Evolutionary conservation across 106 monocot genomes (phyloP), one percentile per base, ranked within the genome.

Genomic region (Dioscorea alata): DNA sequence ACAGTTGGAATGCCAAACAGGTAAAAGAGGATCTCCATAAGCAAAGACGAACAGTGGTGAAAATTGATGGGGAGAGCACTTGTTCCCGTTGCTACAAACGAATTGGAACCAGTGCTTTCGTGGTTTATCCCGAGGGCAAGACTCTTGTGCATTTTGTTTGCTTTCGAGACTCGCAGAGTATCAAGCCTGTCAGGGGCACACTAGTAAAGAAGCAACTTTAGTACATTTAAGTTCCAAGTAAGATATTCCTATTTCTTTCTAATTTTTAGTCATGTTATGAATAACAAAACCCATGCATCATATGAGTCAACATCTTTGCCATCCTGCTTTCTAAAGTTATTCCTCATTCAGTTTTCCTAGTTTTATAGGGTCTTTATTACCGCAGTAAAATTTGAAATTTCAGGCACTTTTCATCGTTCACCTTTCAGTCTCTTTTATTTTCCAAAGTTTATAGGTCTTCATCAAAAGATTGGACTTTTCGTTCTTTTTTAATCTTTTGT

Each of bases 71-170:
- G 42, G 93, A 90, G 64, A 88, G 88, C 77, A 88, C 72, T 33
- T 99, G 99, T 74, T 85, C 93, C 23, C 85, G 93, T 50, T 99
- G 99, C 70, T 85, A 79, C 61, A 99, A 99, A 74, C 73, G 76
- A 66, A 93, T 99, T 68, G 99, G 93, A n/a, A 80, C 64, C 54
- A 99, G 90, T 76, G 99, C 90, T 22, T 93, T 99, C 79, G 99
- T 85, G 6, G 89, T 99, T 54, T 99, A 99, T 61, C 99, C 99
- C 23, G 93, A 99, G 75, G 83, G 93, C 59, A 93, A 90, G 76
- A 99, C 90, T 24, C 75, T 99, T 49, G 93, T 93, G 32, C 99
- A 99, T 78, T 99, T 99, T 81, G 81, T 93, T 73, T 99, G 99
- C 90, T 90, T 90, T 68, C 81, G 85, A 69, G 88, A 94, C 32